Base-by-base conservation (phyloP, 2,329 filamentous ascomycete genomes). In the Pyricularia sp. region DNA sequence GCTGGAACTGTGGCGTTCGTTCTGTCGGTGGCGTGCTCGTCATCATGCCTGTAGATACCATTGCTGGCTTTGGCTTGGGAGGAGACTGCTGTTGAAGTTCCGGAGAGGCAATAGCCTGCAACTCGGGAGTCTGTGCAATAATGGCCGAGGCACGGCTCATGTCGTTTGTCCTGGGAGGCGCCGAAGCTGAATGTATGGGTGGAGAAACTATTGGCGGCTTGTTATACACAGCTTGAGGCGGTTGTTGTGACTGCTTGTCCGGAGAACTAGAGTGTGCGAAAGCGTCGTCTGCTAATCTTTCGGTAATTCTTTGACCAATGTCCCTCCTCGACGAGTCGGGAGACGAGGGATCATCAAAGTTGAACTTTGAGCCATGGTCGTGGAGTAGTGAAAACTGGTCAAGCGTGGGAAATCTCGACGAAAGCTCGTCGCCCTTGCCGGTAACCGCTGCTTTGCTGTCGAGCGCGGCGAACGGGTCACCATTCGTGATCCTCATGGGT, bases 371-470 rank as follows among this genome's bases (percentile, higher is more conserved):
- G 3, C 92, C 91, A 71, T 92, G 87, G 71, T 98, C 93, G 73
- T 97, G 93, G 64, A 97, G 81, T 23, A 99, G 82, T 3, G 94
- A 90, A 76, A 99, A 99, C 73, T 98, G 92, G 74, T 98, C 94
- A 28, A 99, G 83, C 6, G 92, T 94, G 0, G 95, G 95, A 73
- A 97, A 99, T 68, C 91, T 87, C 31, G 88, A 85, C 0, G 94
- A 93, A 30, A 97, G 82, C 75, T 98, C 94, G 73, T 98, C 95
- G 2, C 84, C 82, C 26, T 86, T 84, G 9, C 81, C 81, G 28
- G 81, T 74, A 72, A 82, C 72, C 71, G 79, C 78, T 68, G 84
- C 81, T 69, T 86, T 89, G 2, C 90, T 86, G 77, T 99, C 95
- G 30, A 99, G 84, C 0, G 92, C 93, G 23, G 93, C 93, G 77